Percentiles rank a stretch among this genome's conserved stretches.
Evolutionary conservation across 768 basidiomycete species (phyloP).

Genomic region (Tricholoma hemisulphureum): DNA sequence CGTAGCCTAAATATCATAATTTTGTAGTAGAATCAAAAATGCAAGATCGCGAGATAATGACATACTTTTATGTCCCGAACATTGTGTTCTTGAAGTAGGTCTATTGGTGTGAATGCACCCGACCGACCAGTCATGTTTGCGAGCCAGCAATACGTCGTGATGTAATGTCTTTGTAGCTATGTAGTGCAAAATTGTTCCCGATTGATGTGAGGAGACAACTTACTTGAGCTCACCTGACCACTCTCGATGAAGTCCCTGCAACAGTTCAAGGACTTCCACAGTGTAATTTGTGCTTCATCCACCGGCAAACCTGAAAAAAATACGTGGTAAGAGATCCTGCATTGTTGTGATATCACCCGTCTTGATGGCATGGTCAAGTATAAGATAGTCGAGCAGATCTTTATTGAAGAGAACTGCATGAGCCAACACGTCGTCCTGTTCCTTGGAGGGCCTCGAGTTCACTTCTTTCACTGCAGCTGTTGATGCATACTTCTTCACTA

Average conservation of each 20-base stretch:
- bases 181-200: no score
- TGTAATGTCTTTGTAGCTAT: neutral
- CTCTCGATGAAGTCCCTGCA: neutral
- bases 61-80: neutral
- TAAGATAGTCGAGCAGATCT: conserved; percentile 37
- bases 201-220: neutral
- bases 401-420: conserved; percentile 36
- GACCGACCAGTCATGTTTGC: neutral
- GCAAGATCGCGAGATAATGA: no score
- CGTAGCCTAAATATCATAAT: no score
- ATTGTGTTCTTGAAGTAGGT: neutral
- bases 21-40: no score
- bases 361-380: conserved; percentile 34
- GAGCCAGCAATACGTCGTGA: neutral
- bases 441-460: conserved; percentile 16
- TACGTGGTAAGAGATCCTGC: conserved; percentile 29
- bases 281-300: neutral
- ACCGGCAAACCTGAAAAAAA: conserved; percentile 33
- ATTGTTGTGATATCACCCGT: conserved; percentile 37
- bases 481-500: conserved; percentile 30
- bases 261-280: neutral
- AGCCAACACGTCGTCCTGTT: conserved; percentile 22
- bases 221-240: neutral
- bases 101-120: neutral
- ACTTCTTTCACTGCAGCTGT: conserved; percentile 26